A percentile compares a stretch with the other conserved stretches of the same genome.
Evolutionary conservation across 1,284 basidiomycete species (phyloP).

Genomic region (Mycena citricolor): DNA sequence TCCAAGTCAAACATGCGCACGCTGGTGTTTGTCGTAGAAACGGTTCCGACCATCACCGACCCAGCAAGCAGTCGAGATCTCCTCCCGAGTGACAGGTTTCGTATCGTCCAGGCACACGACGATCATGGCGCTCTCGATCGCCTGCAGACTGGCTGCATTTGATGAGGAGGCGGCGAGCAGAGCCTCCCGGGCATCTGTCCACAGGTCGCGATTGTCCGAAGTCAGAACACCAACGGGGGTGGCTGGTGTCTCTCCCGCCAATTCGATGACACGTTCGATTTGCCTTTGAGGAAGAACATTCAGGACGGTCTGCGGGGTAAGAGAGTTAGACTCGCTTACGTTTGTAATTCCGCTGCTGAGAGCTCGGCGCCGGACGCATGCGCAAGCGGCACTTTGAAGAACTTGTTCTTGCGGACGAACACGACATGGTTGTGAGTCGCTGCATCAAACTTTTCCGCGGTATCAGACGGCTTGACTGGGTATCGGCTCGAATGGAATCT

Average conservation of each 20-base stretch:
- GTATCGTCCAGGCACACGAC: conserved; percentile 85
- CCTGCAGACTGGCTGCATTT: conserved; percentile 71
- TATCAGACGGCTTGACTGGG: conserved; percentile 83
- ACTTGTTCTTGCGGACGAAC: conserved; percentile 89
- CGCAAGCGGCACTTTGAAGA: conserved; percentile 77
- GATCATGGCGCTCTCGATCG: conserved; percentile 90
- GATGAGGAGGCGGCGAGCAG: conserved; percentile 63
- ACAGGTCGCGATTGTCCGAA: conserved; percentile 86
- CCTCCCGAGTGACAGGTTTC: conserved; percentile 78
- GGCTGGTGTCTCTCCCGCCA: conserved; percentile 55
- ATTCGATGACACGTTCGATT: conserved; percentile 73
- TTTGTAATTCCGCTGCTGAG: conserved; percentile 77
- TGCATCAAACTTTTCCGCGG: conserved; percentile 80
- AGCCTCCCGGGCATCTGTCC: conserved; percentile 79
- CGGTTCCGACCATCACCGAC: conserved; percentile 90
- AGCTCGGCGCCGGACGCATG: conserved; percentile 65
- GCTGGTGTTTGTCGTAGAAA: conserved; percentile 97
- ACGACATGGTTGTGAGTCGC: conserved; percentile 83
- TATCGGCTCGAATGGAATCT: conserved; percentile 91
- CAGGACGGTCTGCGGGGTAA: conserved; percentile 7
- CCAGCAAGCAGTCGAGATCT: conserved; percentile 86
- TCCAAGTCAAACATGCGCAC: conserved; percentile 47
- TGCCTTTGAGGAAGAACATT: conserved; percentile 48
- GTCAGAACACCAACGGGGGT: conserved; percentile 83
- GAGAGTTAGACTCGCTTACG: conserved; percentile 34